Conservation (phyloP, 2,329 filamentous ascomycete genomes). For the Teratosphaeria pseudoeucalypti region DNA sequence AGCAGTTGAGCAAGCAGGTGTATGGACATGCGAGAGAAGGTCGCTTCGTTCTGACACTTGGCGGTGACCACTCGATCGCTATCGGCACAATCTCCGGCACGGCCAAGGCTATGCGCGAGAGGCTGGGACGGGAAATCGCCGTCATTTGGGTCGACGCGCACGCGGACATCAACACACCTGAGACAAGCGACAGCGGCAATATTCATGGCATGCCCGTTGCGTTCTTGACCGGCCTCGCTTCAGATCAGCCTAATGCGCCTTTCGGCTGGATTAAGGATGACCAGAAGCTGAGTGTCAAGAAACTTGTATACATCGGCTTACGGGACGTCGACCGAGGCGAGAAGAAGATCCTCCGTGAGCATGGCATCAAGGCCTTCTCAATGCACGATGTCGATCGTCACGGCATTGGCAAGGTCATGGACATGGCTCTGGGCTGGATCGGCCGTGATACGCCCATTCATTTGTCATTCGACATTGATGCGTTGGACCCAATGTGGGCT, state of each 20-base stretch:
- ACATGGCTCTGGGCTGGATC: constrained; percentile 96
- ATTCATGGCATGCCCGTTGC: constrained; percentile 97
- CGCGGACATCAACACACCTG: constrained; percentile 93
- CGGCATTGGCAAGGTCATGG: constrained; percentile 90
- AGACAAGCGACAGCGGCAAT: constrained; percentile 81
- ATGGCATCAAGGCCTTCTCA: constrained; percentile 90
- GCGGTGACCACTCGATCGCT: constrained; percentile 92
- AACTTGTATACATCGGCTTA: constrained; percentile 94
- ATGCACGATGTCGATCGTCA: constrained; percentile 97
- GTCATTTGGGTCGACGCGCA: constrained; percentile 99
- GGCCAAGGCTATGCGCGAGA: constrained; percentile 74
- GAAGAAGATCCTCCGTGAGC: constrained; percentile 80
- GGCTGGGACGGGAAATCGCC: constrained; percentile 71
- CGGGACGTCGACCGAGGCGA: constrained; percentile 87
- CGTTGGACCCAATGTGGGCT: constrained; percentile 89
- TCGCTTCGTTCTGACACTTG: constrained; percentile 81
- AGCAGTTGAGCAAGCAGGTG: constrained; percentile 69
- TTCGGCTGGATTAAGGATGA: constrained; percentile 84
- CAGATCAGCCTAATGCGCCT: constrained; percentile 52
- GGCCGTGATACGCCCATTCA: constrained; percentile 92
- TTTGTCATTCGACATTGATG: constrained; percentile 93
- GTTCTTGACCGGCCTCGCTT: constrained; percentile 78
- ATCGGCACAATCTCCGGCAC: constrained; percentile 87
- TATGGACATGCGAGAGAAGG: constrained; percentile 77
- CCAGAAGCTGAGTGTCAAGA: constrained; percentile 59